Evolutionary conservation across 306 rosid genomes (phyloP).

Genomic region (Arachis hypogaea): DNA sequence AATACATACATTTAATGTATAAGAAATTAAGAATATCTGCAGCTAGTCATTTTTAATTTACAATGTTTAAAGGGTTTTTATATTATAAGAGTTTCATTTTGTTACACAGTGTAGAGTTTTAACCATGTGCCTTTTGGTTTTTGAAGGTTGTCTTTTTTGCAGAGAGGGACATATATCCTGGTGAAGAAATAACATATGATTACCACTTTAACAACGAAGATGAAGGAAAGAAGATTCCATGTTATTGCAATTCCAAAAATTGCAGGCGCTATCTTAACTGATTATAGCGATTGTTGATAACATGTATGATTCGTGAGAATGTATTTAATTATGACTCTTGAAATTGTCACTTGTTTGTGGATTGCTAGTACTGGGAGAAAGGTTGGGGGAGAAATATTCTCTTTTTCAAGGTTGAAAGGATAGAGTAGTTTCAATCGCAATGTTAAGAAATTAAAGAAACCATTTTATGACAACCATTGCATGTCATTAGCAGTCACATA

Average conservation of each 20-base stretch:
- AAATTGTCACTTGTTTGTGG: background rate
- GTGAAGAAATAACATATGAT: constrained; percentile 78
- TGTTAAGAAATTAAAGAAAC: constrained; percentile 47
- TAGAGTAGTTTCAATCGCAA: constrained; percentile 34
- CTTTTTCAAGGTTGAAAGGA: background rate
- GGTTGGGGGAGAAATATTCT: constrained; percentile 19
- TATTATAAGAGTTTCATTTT: too few species aligned
- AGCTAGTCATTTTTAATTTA: too few species aligned
- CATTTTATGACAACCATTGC: constrained; percentile 35
- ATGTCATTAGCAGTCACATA: background rate
- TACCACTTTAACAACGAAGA: constrained; percentile 74
- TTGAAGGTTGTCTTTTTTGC: constrained; percentile 73
- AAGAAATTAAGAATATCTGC: too few species aligned
- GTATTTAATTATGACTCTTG: background rate
- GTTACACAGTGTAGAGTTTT: too few species aligned
- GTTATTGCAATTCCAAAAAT: constrained; percentile 65
- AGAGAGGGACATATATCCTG: constrained; percentile 67
- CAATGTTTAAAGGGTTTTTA: too few species aligned
- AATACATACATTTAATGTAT: too few species aligned
- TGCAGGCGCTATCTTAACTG: constrained; percentile 75
- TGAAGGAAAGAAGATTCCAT: constrained; percentile 77
- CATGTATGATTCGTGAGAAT: background rate
- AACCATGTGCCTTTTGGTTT: constrained; percentile 29
- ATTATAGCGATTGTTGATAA: constrained; percentile 22
- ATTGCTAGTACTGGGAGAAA: background rate